phyloP scores from a whole-genome alignment of 257 asterid genomes.

The Lycium ferocissimum region DNA sequence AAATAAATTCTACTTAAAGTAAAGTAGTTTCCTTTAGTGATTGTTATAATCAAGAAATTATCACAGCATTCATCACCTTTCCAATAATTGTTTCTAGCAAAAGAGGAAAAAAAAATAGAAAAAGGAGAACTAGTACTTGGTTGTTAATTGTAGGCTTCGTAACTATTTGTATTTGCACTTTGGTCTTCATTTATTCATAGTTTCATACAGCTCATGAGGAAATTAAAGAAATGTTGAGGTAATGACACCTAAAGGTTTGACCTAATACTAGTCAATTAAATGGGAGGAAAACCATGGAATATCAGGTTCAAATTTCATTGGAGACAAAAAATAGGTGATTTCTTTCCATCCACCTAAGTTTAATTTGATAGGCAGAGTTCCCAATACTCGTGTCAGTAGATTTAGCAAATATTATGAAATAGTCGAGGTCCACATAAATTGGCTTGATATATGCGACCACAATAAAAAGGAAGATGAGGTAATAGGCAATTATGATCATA shows the following conservation, averaged over 20 bases:
- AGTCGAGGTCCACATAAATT: not conserved
- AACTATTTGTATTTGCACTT: too few relatives aligned
- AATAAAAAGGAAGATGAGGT: not conserved
- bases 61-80: not conserved
- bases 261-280: not conserved
- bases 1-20: not conserved
- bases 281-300: not conserved
- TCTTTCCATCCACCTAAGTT: not conserved
- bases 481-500: not conserved
- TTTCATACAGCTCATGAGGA: too few relatives aligned
- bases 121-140: not conserved
- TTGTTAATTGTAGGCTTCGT: too few relatives aligned
- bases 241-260: too few relatives aligned
- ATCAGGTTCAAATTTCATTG: too few relatives aligned
- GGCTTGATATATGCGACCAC: rapidly evolving
- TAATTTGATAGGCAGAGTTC: too few relatives aligned
- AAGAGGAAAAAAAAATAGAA: not conserved
- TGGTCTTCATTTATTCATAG: too few relatives aligned
- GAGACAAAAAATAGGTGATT: too few relatives aligned
- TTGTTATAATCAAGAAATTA: not conserved
- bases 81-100: not conserved
- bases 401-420: not conserved
- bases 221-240: too few relatives aligned
- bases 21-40: not conserved
- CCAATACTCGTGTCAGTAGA: too few relatives aligned